Percentiles rank a stretch among this genome's conserved stretches.
Conservation (phyloP, 805 yeast genomes). For the Lachancea sp. region DNA sequence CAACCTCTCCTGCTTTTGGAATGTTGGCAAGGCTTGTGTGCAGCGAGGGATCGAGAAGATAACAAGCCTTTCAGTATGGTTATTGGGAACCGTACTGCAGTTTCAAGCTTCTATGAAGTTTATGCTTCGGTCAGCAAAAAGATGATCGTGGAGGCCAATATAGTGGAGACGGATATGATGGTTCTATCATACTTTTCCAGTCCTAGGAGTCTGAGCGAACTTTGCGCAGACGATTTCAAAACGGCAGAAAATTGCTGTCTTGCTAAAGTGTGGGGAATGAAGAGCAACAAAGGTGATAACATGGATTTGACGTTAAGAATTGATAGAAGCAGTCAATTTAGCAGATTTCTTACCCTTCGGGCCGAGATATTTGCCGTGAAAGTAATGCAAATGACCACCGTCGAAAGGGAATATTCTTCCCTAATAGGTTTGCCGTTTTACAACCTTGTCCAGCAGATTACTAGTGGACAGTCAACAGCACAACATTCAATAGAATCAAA, state of each 20-base stretch:
- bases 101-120: conserved; percentile 83
- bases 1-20: conserved; percentile 81
- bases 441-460: conserved; percentile 61
- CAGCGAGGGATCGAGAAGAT: conserved; percentile 57
- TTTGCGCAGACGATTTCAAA: conserved; percentile 33
- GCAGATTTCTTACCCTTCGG: conserved; percentile 52
- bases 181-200: conserved; percentile 52
- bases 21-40: conserved; percentile 86
- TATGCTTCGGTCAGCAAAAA: conserved; percentile 61
- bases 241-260: conserved; percentile 48
- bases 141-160: conserved; percentile 43
- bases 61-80: conserved; percentile 54
- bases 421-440: conserved; percentile 76
- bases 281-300: conserved; percentile 54
- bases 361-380: conserved; percentile 59
- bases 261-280: conserved; percentile 74
- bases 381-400: conserved; percentile 81
- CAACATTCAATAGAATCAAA: conserved; percentile 24
- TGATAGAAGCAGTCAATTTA: conserved; percentile 40
- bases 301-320: conserved; percentile 74
- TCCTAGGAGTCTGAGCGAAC: conserved; percentile 21
- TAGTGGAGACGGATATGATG: conserved; percentile 72
- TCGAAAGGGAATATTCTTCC: conserved; percentile 88
- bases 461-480: conserved; percentile 53
- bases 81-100: conserved; percentile 74